phyloP scores from a whole-genome alignment of 371 early-diverging fungal genomes.

The Dinochytrium kinnereticum region DNA sequence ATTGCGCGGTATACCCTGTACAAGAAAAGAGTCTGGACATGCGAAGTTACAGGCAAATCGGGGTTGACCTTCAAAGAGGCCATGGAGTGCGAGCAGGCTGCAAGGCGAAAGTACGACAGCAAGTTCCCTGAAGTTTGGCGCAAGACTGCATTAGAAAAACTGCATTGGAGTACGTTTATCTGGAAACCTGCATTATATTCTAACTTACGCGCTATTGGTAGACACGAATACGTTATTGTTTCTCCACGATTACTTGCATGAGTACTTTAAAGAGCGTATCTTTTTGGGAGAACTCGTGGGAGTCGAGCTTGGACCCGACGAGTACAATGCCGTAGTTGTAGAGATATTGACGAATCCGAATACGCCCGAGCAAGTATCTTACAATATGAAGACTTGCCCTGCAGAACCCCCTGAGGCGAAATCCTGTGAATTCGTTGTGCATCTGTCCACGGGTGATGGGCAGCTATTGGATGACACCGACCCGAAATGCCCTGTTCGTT shows the following conservation, averaged over 20 bases:
- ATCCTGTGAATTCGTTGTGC: slow-evolving; percentile 10
- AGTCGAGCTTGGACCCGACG: slow-evolving; percentile 27
- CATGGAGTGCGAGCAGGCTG: slow-evolving; percentile 70
- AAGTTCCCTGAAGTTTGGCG: slow-evolving; percentile 71
- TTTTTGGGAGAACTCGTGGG: slow-evolving; percentile 36
- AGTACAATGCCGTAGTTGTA: slow-evolving; percentile 27
- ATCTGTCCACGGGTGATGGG: slow-evolving; percentile 21
- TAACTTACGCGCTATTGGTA: background rate
- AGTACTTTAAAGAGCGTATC: slow-evolving; percentile 31
- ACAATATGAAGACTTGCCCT: background rate
- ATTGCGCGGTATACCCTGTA: slow-evolving; percentile 70
- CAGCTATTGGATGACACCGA: slow-evolving; percentile 11
- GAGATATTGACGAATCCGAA: slow-evolving; percentile 19
- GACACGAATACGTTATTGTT: slow-evolving; percentile 26
- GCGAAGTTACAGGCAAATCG: slow-evolving; percentile 75
- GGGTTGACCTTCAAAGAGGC: slow-evolving; percentile 82
- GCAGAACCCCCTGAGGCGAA: background rate
- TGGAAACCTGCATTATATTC: background rate
- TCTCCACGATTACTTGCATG: slow-evolving; percentile 41
- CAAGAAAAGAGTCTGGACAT: slow-evolving; percentile 77
- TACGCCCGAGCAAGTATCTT: background rate
- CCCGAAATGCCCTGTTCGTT: slow-evolving; percentile 8
- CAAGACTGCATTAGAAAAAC: slow-evolving; percentile 63
- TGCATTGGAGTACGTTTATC: slow-evolving; percentile 80
- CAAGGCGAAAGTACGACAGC: slow-evolving; percentile 53